Evolutionary conservation across 2,329 filamentous ascomycete genomes (phyloP), one percentile per base, ranked within the genome.

Genomic region (Pseudocercospora pini-densiflorae): DNA sequence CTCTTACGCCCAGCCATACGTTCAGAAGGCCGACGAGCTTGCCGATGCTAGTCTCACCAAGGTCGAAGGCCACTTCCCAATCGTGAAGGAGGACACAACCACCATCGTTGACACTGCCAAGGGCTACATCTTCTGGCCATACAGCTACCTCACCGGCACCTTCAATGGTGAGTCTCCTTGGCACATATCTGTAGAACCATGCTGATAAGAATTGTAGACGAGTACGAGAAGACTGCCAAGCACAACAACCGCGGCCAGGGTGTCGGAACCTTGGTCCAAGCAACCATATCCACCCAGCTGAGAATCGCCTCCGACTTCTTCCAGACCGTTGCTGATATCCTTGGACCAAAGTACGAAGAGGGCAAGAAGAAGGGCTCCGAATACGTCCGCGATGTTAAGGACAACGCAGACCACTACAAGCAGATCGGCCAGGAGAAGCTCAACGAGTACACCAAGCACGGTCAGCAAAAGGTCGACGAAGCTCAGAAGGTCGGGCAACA

Each of bases 1-100:
- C 83, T 85, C 87, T 76, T 95, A 92, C 78, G 87, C 97, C 70
- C 89, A 89, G 61, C 94, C 94, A 0, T 97, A 97, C 81, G 87
- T 97, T 71, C 84, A 88, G 78, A 92, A 90, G 79, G 62, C 77
- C 78, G 3, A 80, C 79, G 14, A 81, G 66, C 27, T 75, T 71
- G n/a, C 75, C 75, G 6, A 74, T 71, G 1, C 74, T 68, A 24
- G 77, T 79, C 40, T 77, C 74, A 55, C 81, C 81, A 80, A 83
- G 62, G 73, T 82, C 62, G 83, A 84, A 71, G 61, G 84, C 83
- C 70, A 85, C 4, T 89, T 88, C 73, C 85, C 85, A n/a, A 85
- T 89, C 45, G 82, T 85, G 70, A 84, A 83, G 77, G 80, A 84
- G 70, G 80, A 84, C 69, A 84, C 82, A 0, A 68, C 73, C 64